Evolutionary conservation across 495 filamentous ascomycete genomes (phyloP), one percentile per base, ranked within the genome.

Genomic region (Chaetomium tenue): DNA sequence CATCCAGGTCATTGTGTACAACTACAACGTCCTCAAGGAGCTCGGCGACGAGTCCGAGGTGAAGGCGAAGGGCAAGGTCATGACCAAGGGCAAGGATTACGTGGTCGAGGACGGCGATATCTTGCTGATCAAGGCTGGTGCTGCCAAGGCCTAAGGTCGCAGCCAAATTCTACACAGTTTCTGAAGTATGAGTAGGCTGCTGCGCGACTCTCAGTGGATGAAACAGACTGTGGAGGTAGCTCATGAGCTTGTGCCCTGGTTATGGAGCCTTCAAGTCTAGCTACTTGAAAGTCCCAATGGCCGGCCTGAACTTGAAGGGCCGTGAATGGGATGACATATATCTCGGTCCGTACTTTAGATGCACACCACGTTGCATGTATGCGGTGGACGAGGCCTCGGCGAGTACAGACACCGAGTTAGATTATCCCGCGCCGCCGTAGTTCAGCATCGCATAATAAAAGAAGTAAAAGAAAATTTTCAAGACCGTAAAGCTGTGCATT

Each of bases 41-140:
- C 79, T 89, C 39, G 93, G 92, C 33, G 92, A 96, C 73, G 95
- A 99, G 78, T 82, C 84, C 22, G 85, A 86, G 58, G 89, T 97
- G 65, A 96, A 91, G 83, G 87, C 95, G 22, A 91, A 90, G 70
- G 95, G 95, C 67, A 99, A 99, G 82, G 73, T 98, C 60, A 88
- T 97, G 88, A 98, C 95, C 65, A 99, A 98, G 84, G 95, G 95
- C 68, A 99, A 99, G 82, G 95, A 99, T 52, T 97, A 99, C 74
- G 85, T 95, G 16, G 86, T 91, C 57, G 86, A 90, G 70, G 87
- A 90, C 74, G 87, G 87, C 44, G 89, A 92, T 75, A 87, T 87
- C 69, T 72, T 97, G 66, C 83, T 97, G 67, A 91, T 97, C 82
- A 98, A 98, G 82, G 93, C 93, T 44, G 93, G 93, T 73, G 93